Evolutionary conservation across 345 rosid species (phyloP).

Genomic region (Brassica juncea): DNA sequence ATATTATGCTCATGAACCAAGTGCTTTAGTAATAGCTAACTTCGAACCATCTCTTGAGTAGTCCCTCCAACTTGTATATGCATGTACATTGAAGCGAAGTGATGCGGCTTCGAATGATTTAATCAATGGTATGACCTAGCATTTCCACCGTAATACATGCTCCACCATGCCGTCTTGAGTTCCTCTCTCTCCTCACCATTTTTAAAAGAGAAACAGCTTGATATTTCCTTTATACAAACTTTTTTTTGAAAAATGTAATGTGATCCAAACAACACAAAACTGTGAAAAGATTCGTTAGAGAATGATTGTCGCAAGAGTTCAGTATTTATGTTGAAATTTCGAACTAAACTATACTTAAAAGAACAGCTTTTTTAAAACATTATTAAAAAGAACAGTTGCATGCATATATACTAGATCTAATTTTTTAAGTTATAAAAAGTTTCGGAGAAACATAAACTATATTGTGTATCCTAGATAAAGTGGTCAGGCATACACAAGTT

Average conservation of each 20-base stretch:
- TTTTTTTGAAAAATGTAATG: neutral
- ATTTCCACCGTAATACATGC: too few species aligned
- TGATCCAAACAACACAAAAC: neutral
- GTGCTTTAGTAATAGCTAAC: too few species aligned
- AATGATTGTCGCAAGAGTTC: neutral
- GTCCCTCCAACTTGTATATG: too few species aligned
- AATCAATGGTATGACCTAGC: too few species aligned
- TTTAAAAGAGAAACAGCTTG: neutral
- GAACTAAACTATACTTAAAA: neutral
- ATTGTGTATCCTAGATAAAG: neutral
- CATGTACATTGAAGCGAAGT: too few species aligned
- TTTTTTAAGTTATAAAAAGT: neutral
- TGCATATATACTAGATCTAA: neutral
- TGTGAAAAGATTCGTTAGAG: neutral
- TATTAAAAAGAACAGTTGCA: neutral
- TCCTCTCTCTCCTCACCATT: too few species aligned
- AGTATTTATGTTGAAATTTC: neutral
- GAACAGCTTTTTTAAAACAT: neutral
- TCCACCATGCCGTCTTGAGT: too few species aligned
- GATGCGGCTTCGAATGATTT: too few species aligned
- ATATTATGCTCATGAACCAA: too few species aligned
- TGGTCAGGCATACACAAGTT: neutral
- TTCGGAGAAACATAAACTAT: neutral
- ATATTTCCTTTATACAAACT: neutral
- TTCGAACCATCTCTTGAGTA: too few species aligned